Evolutionary conservation across 1,139 yeast species (phyloP).

Genomic region (Yarrowia galli): DNA sequence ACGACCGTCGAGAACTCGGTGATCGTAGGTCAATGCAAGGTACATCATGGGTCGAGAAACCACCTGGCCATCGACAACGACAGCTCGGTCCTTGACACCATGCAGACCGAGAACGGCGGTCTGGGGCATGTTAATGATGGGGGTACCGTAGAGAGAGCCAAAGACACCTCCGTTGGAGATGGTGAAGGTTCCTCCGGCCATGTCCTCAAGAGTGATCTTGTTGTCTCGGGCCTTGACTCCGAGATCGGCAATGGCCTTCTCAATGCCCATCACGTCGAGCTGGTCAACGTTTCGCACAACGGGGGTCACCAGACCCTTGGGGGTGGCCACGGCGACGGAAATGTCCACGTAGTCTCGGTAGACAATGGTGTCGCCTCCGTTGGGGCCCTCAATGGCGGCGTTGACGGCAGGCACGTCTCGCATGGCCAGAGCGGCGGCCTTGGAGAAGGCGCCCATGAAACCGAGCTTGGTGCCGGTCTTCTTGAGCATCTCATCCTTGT

Average conservation of each 20-base stretch:
- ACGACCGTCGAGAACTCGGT: conserved; percentile 97
- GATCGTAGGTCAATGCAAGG: conserved; percentile 97
- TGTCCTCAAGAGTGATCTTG: conserved; percentile 94
- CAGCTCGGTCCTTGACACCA: conserved; percentile 98
- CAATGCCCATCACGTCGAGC: conserved; percentile 85
- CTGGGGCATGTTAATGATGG: conserved; percentile 98
- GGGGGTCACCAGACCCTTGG: conserved; percentile 98
- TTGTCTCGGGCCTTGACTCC: conserved; percentile 97
- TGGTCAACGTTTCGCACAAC: conserved; percentile 98
- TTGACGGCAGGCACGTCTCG: conserved; percentile 95
- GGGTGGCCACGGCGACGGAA: conserved; percentile 98
- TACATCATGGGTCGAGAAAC: conserved; percentile 99
- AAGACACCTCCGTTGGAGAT: conserved; percentile 99
- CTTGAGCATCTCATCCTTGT: conserved; percentile 95
- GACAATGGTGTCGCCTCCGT: conserved; percentile 85
- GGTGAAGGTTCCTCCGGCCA: conserved; percentile 99
- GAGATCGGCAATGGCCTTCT: conserved; percentile 78
- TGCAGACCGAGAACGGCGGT: conserved; percentile 98
- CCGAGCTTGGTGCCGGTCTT: conserved; percentile 95
- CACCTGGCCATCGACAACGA: conserved; percentile 92
- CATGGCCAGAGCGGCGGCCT: conserved; percentile 92
- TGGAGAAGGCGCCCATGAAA: conserved; percentile 98
- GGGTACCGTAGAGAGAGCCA: conserved; percentile 97
- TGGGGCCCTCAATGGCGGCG: conserved; percentile 81
- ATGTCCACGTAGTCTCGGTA: conserved; percentile 96